Percentiles rank a stretch among this genome's conserved stretches.
These are phyloP conservation scores for Bipolaris victoriae DNA, from an alignment of 2,329 filamentous ascomycete genomes.

Conservation along the genomic window DNA sequence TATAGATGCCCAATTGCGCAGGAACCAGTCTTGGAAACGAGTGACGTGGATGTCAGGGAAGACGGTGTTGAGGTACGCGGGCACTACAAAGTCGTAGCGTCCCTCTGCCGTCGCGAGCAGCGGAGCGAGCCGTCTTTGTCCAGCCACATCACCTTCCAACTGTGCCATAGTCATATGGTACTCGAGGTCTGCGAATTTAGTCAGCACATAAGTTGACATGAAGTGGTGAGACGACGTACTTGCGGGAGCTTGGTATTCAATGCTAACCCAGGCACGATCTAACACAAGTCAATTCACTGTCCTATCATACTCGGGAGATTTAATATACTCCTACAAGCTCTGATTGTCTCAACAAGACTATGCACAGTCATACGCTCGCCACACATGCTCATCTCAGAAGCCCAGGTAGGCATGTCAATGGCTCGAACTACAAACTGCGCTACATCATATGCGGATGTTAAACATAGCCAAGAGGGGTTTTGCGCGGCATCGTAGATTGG, in stretches of 20 bases:
- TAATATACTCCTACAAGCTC: conserved; percentile 37
- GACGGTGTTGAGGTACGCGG: conserved; percentile 62
- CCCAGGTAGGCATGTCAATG: conserved; percentile 70
- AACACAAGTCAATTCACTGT: conserved; percentile 13
- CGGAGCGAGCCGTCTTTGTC: conserved; percentile 59
- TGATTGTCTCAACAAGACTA: conserved; percentile 63
- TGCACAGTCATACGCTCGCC: conserved; percentile 69
- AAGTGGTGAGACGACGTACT: conserved; percentile 13
- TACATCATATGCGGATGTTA: conserved; percentile 74
- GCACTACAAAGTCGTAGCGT: conserved; percentile 67
- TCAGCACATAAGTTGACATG: neutral
- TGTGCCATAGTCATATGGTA: conserved; percentile 56
- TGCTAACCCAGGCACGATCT: conserved; percentile 40
- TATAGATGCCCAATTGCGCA: conserved; percentile 42
- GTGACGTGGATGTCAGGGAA: conserved; percentile 49
- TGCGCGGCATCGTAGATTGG: conserved; percentile 60
- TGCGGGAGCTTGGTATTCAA: conserved; percentile 57
- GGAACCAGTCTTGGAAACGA: conserved; percentile 50
- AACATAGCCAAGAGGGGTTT: conserved; percentile 59
- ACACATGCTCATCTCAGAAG: conserved; percentile 69
- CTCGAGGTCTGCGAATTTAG: conserved; percentile 45
- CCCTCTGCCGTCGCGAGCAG: conserved; percentile 72
- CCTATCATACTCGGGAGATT: neutral
- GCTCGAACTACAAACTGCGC: conserved; percentile 74
- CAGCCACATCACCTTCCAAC: conserved; percentile 37